phyloP scores from a whole-genome alignment of 2,329 filamentous ascomycete genomes.

The Orbilia ellipsospora region DNA sequence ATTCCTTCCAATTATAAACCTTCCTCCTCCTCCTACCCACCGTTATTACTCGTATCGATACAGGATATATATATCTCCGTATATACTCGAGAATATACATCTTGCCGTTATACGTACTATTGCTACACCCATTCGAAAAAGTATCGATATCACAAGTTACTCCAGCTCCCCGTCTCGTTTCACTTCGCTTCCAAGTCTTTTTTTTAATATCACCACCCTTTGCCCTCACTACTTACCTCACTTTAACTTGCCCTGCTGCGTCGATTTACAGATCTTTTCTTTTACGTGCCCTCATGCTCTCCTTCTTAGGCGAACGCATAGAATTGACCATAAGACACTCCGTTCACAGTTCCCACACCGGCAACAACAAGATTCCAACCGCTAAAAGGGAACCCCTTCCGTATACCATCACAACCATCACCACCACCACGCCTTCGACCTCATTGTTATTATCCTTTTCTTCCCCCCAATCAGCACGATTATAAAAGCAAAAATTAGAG shows the following conservation, averaged over 20 bases:
- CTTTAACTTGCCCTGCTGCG: neutral
- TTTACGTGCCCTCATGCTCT: constrained; percentile 52
- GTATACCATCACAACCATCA: neutral
- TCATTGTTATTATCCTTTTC: constrained; percentile 6
- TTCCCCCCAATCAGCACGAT: constrained; percentile 1
- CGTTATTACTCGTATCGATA: constrained; percentile 35
- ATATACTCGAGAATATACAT: constrained; percentile 27
- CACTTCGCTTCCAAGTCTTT: neutral
- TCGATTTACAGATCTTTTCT: neutral
- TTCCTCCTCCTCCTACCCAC: constrained; percentile 51
- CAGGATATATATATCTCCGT: constrained; percentile 21
- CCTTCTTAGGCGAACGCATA: constrained; percentile 48
- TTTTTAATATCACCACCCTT: too few relatives aligned
- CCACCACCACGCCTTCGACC: neutral
- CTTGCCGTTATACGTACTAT: constrained; percentile 13
- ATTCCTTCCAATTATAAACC: constrained; percentile 57
- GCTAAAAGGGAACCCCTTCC: constrained; percentile 9
- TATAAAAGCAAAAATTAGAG: too few relatives aligned
- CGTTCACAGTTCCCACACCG: constrained; percentile 54
- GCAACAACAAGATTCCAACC: constrained; percentile 42
- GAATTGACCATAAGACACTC: constrained; percentile 51
- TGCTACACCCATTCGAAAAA: constrained; percentile 1
- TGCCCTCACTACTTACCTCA: too few relatives aligned
- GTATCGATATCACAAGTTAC: neutral
- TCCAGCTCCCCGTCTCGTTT: neutral